Base-by-base conservation (phyloP, 345 rosid species). In the Populus deltoides region DNA sequence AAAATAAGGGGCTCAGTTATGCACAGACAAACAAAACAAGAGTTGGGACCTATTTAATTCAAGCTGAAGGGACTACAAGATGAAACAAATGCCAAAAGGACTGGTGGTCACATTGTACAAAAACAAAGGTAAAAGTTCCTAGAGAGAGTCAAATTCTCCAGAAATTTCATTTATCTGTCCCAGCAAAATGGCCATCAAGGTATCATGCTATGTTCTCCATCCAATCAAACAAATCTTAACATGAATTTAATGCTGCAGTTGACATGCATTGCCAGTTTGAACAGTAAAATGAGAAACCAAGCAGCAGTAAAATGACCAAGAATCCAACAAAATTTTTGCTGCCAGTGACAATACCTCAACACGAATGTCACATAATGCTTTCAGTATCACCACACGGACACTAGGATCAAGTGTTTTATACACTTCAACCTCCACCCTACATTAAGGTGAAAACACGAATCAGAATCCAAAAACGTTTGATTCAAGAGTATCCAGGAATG, bases 281-380 rank as follows among this genome's bases (percentile, higher is more conserved):
- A 36, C 25, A 70, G 8, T 47, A 38, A 63, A 51, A 53, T 27
- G 68, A 73, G 24, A 73, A 73, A 69, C 67, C 31, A 38, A 72
- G 6, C 49, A 15, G 29, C 15, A 31, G n/a, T 31, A 57, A 35
- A 51, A 7, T 33, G 71, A 15, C 63, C 36, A 73, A 53, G 15
- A 45, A 47, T 18, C 73, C 27, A 59, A 59, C 29, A 74, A 66
- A 49, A 70, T n/a, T 66, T 67, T 57, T 25, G 47, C 47, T 74
- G 76, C 73, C 62, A 38, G 79, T 16, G 25, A 73, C 61, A 68
- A 71, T 91, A 96, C 99, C 99, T 94, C 99, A 75, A 92, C 98
- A 78, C 98, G 98, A 73, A 97, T 97, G 86, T 97, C 99, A 74
- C 98, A 97, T 27, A 97, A 78, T 13, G 98, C 99, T 89, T 92